A percentile compares a stretch with the other conserved stretches of the same genome.
Evolutionary conservation across 2,329 filamentous ascomycete genomes (phyloP).

Genomic region (Stachybotrys elegans): DNA sequence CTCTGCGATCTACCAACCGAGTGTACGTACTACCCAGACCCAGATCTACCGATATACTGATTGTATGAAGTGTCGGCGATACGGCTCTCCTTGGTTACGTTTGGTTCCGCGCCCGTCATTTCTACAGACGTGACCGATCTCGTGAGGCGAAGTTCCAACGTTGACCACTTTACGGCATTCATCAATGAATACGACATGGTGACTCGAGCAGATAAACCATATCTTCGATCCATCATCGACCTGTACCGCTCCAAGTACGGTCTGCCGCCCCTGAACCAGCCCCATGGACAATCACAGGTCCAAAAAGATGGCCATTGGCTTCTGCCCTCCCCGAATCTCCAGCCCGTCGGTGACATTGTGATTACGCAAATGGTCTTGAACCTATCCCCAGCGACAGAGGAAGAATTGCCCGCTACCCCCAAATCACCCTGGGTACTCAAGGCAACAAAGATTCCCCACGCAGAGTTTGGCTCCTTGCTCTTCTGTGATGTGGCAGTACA

Average conservation of each 20-base stretch:
- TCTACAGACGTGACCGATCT: conserved; percentile 9
- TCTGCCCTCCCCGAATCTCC: background rate
- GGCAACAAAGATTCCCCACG: background rate
- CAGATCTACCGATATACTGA: background rate
- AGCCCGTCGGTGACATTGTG: background rate
- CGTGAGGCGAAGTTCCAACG: background rate
- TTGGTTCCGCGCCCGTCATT: conserved; percentile 14
- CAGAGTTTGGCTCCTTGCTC: conserved; percentile 8
- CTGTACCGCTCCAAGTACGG: conserved; percentile 14
- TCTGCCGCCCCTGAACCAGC: conserved; percentile 16
- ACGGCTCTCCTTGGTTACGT: conserved; percentile 13
- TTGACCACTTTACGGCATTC: conserved; percentile 8
- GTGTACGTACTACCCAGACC: conserved; percentile 3
- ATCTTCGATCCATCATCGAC: conserved; percentile 14
- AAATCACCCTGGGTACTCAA: conserved; percentile 2
- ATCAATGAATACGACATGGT: conserved; percentile 19
- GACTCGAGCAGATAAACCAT: conserved; percentile 12
- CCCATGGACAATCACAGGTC: too few relatives aligned
- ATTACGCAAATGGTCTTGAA: background rate
- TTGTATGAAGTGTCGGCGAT: conserved; percentile 1
- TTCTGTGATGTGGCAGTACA: conserved; percentile 17
- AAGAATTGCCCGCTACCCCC: background rate
- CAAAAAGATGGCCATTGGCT: conserved; percentile 4
- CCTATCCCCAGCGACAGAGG: background rate
- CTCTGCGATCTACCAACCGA: background rate